These are phyloP conservation scores for Boletellus ananiceps DNA, from an alignment of 768 basidiomycete genomes.

Conservation along the genomic window DNA sequence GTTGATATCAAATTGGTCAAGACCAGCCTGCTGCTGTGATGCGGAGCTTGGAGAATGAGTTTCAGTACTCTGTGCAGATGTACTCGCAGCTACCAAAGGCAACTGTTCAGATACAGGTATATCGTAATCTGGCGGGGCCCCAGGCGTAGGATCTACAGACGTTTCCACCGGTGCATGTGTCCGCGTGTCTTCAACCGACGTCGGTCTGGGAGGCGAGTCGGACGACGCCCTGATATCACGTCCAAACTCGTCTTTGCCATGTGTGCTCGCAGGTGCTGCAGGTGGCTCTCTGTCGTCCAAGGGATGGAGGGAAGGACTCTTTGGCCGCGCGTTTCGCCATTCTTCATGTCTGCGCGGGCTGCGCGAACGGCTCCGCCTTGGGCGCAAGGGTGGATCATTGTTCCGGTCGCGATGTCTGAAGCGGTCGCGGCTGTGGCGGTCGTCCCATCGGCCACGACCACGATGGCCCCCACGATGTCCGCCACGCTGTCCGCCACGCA, in stretches of 20 bases:
- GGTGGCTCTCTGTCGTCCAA: conserved; percentile 29
- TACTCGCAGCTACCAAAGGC: conserved; percentile 51
- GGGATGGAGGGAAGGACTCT: conserved; percentile 57
- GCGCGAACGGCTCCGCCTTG: conserved; percentile 63
- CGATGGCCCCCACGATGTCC: conserved; percentile 51
- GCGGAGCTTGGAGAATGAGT: conserved; percentile 33
- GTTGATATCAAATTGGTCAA: conserved; percentile 66
- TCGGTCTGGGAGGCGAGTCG: conserved; percentile 28
- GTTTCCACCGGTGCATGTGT: conserved; percentile 30
- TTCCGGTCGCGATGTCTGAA: conserved; percentile 46
- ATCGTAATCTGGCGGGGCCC: conserved; percentile 46
- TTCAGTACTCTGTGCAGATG: conserved; percentile 44
- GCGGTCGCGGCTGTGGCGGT: conserved; percentile 42
- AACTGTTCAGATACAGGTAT: conserved; percentile 38
- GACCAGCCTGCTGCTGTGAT: conserved; percentile 40
- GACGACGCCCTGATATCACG: conserved; percentile 68
- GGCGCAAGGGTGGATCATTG: conserved; percentile 36
- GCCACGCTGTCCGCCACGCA: conserved; percentile 54
- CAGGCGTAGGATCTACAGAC: conserved; percentile 41
- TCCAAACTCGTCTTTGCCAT: conserved; percentile 82
- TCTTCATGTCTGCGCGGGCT: conserved; percentile 62
- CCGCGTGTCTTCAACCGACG: conserved; percentile 23
- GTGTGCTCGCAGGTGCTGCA: conserved; percentile 26
- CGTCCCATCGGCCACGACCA: conserved; percentile 65
- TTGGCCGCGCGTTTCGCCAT: conserved; percentile 48